Percentiles rank a stretch among this genome's conserved stretches.
Evolutionary conservation across 805 yeast genomes (phyloP).

Genomic region (Ogataea nonfermentans): DNA sequence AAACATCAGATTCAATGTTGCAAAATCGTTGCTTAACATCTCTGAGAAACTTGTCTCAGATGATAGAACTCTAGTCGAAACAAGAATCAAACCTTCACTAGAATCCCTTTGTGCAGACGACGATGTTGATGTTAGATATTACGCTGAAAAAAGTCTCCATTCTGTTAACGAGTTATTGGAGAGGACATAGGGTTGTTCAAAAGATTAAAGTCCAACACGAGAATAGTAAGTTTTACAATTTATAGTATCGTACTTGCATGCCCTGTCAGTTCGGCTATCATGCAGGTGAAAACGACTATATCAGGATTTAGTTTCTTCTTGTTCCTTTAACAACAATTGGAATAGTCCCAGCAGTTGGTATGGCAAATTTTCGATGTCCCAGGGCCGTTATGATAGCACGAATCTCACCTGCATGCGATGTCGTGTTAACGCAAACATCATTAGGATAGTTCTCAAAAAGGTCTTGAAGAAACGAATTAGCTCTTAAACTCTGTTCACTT

Average conservation of each 20-base stretch:
- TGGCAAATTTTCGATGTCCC: slow-evolving; percentile 54
- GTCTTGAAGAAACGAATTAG: slow-evolving; percentile 44
- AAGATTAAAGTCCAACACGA: background rate
- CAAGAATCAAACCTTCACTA: slow-evolving; percentile 61
- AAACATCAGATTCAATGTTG: slow-evolving; percentile 92
- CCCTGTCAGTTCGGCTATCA: too few relatives aligned
- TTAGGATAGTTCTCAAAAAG: slow-evolving; percentile 37
- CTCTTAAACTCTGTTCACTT: slow-evolving; percentile 48
- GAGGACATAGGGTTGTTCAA: slow-evolving; percentile 3
- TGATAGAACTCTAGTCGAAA: slow-evolving; percentile 40
- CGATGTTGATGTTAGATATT: slow-evolving; percentile 89
- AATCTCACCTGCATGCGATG: slow-evolving; percentile 64
- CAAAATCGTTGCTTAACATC: slow-evolving; percentile 70
- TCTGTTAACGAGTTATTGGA: slow-evolving; percentile 20
- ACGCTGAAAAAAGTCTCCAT: slow-evolving; percentile 55
- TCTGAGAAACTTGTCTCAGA: slow-evolving; percentile 48
- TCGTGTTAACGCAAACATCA: slow-evolving; percentile 41
- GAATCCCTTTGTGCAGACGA: slow-evolving; percentile 64
- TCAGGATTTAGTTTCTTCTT: background rate
- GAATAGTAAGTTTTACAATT: too few relatives aligned
- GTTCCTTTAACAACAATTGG: slow-evolving; percentile 52
- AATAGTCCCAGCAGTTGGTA: slow-evolving; percentile 66
- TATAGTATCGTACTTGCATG: too few relatives aligned
- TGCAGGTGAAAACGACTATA: too few relatives aligned
- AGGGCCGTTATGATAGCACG: slow-evolving; percentile 48